These are phyloP conservation scores for Endotrypanum monterogeii DNA, from an alignment of 208 protist species.

Conservation along the genomic window DNA sequence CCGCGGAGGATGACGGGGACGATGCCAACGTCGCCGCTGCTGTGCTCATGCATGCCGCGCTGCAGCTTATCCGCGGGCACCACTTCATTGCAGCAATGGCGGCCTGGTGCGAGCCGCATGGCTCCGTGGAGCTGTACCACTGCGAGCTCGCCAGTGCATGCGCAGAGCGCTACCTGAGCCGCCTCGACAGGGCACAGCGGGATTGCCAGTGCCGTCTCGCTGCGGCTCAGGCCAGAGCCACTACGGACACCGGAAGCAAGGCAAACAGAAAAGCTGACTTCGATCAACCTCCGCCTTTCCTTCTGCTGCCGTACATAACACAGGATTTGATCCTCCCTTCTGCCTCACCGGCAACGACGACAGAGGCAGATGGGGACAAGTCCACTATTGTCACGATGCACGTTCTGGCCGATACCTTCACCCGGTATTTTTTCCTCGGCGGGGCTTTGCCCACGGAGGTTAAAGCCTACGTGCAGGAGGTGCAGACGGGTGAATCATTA, in stretches of 20 bases:
- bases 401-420: constrained; percentile 14
- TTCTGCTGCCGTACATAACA: constrained; percentile 25
- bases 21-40: neutral
- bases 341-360: neutral
- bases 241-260: neutral
- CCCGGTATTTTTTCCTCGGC: neutral
- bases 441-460: constrained; percentile 19
- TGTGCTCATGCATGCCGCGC: constrained; percentile 29
- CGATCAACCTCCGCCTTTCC: neutral
- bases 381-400: constrained; percentile 4
- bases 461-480: constrained; percentile 21
- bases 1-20: constrained; percentile 1
- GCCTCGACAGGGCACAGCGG: constrained; percentile 14
- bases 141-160: constrained; percentile 76
- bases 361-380: neutral
- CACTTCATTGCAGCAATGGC: constrained; percentile 74
- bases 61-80: constrained; percentile 71
- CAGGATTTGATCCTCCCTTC: constrained; percentile 13
- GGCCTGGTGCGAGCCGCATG: constrained; percentile 56
- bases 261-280: neutral
- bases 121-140: constrained; percentile 59
- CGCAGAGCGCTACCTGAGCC: constrained; percentile 51
- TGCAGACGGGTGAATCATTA: constrained; percentile 3
- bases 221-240: constrained; percentile 32
- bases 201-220: constrained; percentile 46